Evolutionary conservation across 2,329 filamentous ascomycete genomes (phyloP).

Genomic region (Pseudocercospora fuligena): DNA sequence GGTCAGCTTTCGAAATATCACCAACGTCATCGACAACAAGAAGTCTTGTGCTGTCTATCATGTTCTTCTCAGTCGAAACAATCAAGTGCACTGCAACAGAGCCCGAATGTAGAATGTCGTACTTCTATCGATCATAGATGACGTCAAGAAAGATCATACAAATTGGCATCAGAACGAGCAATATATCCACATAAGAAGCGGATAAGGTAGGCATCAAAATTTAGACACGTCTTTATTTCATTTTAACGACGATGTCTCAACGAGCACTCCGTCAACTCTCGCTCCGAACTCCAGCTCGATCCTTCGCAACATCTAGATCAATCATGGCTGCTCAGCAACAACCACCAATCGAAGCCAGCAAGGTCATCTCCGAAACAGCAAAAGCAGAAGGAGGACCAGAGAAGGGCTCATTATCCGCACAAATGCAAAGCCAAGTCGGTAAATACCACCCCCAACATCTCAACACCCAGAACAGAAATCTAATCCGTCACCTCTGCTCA

Average conservation of each 20-base stretch:
- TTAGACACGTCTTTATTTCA: background rate
- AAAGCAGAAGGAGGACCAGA: conserved; percentile 39
- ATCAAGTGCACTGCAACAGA: too few relatives aligned
- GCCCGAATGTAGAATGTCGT: background rate
- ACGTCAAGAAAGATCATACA: background rate
- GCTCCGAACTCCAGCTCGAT: background rate
- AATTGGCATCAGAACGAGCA: background rate
- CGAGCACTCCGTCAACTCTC: background rate
- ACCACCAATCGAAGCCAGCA: conserved; percentile 22
- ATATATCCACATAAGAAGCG: background rate
- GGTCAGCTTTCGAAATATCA: too few relatives aligned
- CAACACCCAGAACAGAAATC: conserved; percentile 18
- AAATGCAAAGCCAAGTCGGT: conserved; percentile 42
- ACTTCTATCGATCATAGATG: conserved; percentile 6
- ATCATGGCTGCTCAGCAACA: conserved; percentile 25
- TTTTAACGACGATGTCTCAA: background rate
- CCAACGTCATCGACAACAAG: too few relatives aligned
- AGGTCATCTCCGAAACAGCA: conserved; percentile 41
- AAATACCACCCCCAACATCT: conserved; percentile 16
- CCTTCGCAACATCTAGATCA: conserved; percentile 13
- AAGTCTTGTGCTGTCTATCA: too few relatives aligned
- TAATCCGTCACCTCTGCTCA: background rate
- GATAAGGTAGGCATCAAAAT: background rate
- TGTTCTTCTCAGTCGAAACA: too few relatives aligned
- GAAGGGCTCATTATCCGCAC: conserved; percentile 40